Conservation (phyloP, 257 asterid genomes). For the Ilex aquifolium region DNA sequence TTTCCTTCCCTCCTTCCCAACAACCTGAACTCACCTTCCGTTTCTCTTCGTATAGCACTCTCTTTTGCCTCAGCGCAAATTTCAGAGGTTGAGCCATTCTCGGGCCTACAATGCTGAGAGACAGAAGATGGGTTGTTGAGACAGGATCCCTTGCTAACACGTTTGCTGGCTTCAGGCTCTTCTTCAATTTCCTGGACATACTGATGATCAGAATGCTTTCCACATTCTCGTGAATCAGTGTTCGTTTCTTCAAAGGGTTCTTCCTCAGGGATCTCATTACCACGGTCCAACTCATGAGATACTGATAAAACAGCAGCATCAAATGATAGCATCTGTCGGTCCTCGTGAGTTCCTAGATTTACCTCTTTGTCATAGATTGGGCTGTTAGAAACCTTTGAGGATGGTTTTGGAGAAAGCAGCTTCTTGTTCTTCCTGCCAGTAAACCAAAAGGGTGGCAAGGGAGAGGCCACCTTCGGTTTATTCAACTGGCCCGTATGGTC, state of each 20-base stretch:
- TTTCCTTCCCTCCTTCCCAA: slow-evolving; percentile 86
- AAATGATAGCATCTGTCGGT: slow-evolving; percentile 55
- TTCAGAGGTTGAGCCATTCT: slow-evolving; percentile 47
- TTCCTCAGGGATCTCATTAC: slow-evolving; percentile 60
- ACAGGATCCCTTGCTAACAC: slow-evolving; percentile 23
- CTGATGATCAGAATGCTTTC: slow-evolving; percentile 22
- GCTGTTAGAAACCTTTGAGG: slow-evolving; percentile 47
- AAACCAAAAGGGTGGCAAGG: slow-evolving; percentile 89
- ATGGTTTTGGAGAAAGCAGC: slow-evolving; percentile 58
- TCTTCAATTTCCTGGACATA: slow-evolving; percentile 58
- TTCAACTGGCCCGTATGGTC: slow-evolving; percentile 50
- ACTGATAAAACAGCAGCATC: slow-evolving; percentile 89
- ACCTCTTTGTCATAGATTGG: slow-evolving; percentile 57
- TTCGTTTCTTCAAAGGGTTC: slow-evolving; percentile 34
- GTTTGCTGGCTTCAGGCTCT: slow-evolving; percentile 41
- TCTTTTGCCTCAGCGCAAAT: slow-evolving; percentile 56
- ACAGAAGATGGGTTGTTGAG: slow-evolving; percentile 10
- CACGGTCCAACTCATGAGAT: slow-evolving; percentile 74
- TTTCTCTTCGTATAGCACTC: slow-evolving; percentile 93
- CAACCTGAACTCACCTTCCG: slow-evolving; percentile 90
- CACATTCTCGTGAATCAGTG: slow-evolving; percentile 23
- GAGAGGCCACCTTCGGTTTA: slow-evolving; percentile 60
- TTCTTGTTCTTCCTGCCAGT: slow-evolving; percentile 53
- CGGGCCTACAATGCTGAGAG: slow-evolving; percentile 26
- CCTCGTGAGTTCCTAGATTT: slow-evolving; percentile 41